Evolutionary conservation across 2,329 filamentous ascomycete species (phyloP).

Genomic region (Colletotrichum endophyticum): DNA sequence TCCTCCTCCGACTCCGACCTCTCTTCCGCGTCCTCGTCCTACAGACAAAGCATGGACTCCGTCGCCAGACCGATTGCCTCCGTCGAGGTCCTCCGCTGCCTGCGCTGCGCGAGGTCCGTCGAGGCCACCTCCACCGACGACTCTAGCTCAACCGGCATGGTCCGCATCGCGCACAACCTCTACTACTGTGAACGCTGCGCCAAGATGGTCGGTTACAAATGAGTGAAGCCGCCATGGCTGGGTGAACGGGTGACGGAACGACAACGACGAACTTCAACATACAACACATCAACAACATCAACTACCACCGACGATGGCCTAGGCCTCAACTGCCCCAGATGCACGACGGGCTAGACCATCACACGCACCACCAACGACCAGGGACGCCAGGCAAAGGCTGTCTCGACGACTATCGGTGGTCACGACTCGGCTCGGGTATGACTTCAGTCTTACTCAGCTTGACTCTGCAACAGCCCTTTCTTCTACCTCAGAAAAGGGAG

Average conservation of each 20-base stretch:
- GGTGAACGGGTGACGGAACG: neutral
- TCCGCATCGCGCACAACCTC: slow-evolving; percentile 67
- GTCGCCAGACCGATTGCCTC: slow-evolving; percentile 50
- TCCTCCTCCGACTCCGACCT: slow-evolving; percentile 48
- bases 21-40: slow-evolving; percentile 39
- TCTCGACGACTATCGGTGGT: neutral
- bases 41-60: slow-evolving; percentile 56
- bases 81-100: slow-evolving; percentile 66
- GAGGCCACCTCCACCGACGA: slow-evolving; percentile 68
- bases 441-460: neutral
- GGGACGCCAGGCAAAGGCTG: neutral
- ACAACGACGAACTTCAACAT: neutral
- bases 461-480: neutral
- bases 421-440: neutral
- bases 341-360: neutral
- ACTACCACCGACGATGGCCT: neutral
- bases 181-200: slow-evolving; percentile 72
- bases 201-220: slow-evolving; percentile 68
- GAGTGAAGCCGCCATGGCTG: slow-evolving; percentile 28
- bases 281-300: neutral
- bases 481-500: neutral
- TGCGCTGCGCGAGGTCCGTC: slow-evolving; percentile 64
- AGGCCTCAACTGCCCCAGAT: neutral
- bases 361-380: neutral
- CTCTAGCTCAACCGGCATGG: slow-evolving; percentile 63